phyloP scores from a whole-genome alignment of 257 asterid genomes.

The Scutellaria baicalensis region DNA sequence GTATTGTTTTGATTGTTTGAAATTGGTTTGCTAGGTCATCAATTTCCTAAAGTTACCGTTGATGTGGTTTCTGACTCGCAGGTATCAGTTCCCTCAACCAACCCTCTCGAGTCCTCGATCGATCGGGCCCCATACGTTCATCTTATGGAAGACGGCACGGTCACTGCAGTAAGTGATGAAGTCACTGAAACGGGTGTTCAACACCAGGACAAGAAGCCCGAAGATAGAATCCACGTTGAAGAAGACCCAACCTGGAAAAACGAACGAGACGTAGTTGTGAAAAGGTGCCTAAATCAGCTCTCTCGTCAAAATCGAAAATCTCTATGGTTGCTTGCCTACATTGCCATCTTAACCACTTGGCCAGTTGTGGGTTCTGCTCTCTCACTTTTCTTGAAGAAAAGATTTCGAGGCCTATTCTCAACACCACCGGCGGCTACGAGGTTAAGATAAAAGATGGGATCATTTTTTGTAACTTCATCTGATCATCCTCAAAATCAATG shows the following conservation, averaged over 20 bases:
- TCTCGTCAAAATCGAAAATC: slow-evolving; percentile 37
- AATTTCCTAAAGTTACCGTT: too few relatives aligned
- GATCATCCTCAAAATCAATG: not conserved
- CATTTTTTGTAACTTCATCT: not conserved
- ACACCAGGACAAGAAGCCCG: slow-evolving; percentile 18
- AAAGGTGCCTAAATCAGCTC: slow-evolving; percentile 46
- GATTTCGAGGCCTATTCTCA: slow-evolving; percentile 25
- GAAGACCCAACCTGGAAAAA: slow-evolving; percentile 1
- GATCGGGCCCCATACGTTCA: slow-evolving; percentile 63
- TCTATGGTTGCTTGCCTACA: slow-evolving; percentile 65
- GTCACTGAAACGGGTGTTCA: slow-evolving; percentile 10
- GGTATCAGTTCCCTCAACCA: slow-evolving; percentile 30
- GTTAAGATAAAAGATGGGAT: not conserved
- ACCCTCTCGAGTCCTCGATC: slow-evolving; percentile 44
- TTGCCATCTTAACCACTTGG: slow-evolving; percentile 67
- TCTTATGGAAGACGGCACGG: slow-evolving; percentile 41
- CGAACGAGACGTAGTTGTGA: slow-evolving; percentile 17
- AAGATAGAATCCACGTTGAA: slow-evolving; percentile 1
- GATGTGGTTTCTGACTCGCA: slow-evolving; percentile 14
- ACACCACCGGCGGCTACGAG: slow-evolving; percentile 22
- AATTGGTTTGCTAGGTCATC: too few relatives aligned
- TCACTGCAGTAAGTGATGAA: slow-evolving; percentile 38
- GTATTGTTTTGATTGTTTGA: too few relatives aligned
- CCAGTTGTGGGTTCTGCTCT: slow-evolving; percentile 63
- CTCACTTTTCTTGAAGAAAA: slow-evolving; percentile 39